phyloP scores from a whole-genome alignment of 768 basidiomycete species.

The Gymnopilus junonius region DNA sequence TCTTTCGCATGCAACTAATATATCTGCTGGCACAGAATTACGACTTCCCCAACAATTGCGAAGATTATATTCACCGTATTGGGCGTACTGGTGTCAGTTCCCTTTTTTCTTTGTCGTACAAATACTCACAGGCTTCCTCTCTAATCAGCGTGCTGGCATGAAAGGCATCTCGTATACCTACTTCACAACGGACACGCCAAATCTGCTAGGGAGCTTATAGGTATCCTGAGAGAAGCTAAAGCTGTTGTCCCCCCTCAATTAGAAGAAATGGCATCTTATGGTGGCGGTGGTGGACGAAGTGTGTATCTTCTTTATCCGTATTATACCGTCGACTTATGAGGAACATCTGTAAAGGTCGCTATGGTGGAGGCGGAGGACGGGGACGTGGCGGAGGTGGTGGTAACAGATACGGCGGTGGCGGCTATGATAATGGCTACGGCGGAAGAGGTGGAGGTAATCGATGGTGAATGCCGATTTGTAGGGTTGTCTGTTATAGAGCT shows the following conservation, averaged over 20 bases:
- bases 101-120: not conserved
- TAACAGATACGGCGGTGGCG: constrained; percentile 48
- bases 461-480: constrained; percentile 34
- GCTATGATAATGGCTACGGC: constrained; percentile 43
- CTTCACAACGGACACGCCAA: constrained; percentile 96
- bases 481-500: constrained; percentile 7
- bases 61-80: constrained; percentile 99
- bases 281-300: constrained; percentile 82
- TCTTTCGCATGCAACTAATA: constrained; percentile 7
- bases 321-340: constrained; percentile 3
- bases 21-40: constrained; percentile 71
- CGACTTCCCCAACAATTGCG: constrained; percentile 97
- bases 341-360: constrained; percentile 56
- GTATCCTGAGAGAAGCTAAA: constrained; percentile 87
- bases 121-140: constrained; percentile 19
- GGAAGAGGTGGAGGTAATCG: constrained; percentile 46
- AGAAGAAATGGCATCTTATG: constrained; percentile 90
- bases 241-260: constrained; percentile 85
- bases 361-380: constrained; percentile 48
- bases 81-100: constrained; percentile 88
- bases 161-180: constrained; percentile 94
- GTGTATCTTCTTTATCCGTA: constrained; percentile 26
- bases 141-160: constrained; percentile 79
- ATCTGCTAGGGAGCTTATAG: constrained; percentile 88
- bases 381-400: constrained; percentile 40